phyloP scores from a whole-genome alignment of 179 eudicot species.

The Beta lomatogona region DNA sequence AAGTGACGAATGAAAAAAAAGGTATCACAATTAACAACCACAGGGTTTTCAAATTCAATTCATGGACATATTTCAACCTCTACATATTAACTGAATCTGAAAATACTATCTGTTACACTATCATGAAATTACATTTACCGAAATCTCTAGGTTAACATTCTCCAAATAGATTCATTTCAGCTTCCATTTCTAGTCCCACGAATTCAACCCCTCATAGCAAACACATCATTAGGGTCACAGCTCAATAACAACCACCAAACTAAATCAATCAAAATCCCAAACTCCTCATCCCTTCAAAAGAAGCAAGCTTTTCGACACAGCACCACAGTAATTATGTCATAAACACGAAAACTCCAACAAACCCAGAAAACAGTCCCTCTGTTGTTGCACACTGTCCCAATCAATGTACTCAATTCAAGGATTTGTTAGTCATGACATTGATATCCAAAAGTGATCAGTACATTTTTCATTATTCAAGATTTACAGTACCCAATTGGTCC shows the following conservation, averaged over 20 bases:
- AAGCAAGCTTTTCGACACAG: not conserved
- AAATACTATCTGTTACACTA: not conserved
- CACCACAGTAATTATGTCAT: not conserved
- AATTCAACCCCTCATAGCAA: not conserved
- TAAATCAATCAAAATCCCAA: not conserved
- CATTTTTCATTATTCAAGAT: not conserved
- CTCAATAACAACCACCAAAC: conserved; percentile 6
- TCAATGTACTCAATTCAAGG: not conserved
- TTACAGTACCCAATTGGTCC: not conserved
- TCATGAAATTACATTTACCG: not conserved
- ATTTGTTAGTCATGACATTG: not conserved
- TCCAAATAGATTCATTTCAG: not conserved
- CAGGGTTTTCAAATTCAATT: not conserved
- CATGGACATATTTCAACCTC: not conserved
- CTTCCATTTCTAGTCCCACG: not conserved
- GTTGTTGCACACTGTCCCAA: not conserved
- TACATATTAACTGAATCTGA: not conserved
- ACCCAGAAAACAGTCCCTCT: not conserved
- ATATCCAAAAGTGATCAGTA: not conserved
- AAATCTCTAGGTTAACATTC: not conserved
- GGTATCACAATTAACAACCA: not conserved
- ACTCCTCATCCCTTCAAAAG: not conserved
- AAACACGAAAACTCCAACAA: not conserved
- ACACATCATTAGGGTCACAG: conserved; percentile 8
- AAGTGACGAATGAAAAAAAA: not conserved